phyloP scores from a whole-genome alignment of 2,329 filamentous ascomycete genomes.

The Colletotrichum lentis region DNA sequence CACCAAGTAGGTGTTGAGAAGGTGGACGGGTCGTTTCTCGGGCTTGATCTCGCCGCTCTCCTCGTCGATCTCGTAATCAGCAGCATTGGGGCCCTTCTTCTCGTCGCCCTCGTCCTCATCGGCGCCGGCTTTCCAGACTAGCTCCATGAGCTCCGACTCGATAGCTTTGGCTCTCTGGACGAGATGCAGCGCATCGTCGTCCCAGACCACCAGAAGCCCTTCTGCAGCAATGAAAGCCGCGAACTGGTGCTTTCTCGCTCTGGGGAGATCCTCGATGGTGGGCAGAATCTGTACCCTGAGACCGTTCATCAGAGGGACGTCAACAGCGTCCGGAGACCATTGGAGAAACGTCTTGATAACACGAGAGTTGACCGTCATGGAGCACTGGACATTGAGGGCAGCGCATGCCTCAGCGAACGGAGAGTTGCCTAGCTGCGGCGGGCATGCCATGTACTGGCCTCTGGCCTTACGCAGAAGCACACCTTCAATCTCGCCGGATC shows the following conservation, averaged over 20 bases:
- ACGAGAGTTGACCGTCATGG: constrained; percentile 82
- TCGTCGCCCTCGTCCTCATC: constrained; percentile 61
- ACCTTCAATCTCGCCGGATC: constrained; percentile 73
- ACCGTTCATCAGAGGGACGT: constrained; percentile 79
- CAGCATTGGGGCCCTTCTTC: constrained; percentile 57
- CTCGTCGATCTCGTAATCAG: constrained; percentile 70
- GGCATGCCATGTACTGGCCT: constrained; percentile 77
- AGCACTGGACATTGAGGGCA: constrained; percentile 78
- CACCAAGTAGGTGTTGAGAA: constrained; percentile 75
- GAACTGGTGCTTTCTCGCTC: constrained; percentile 80
- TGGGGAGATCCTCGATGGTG: constrained; percentile 73
- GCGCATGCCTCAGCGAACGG: constrained; percentile 70
- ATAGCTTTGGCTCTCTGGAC: constrained; percentile 75
- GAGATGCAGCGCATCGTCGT: constrained; percentile 78
- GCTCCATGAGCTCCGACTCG: constrained; percentile 78
- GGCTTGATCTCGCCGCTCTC: constrained; percentile 74
- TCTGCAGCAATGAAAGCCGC: constrained; percentile 80
- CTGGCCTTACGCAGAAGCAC: constrained; percentile 74
- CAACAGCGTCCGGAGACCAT: constrained; percentile 75
- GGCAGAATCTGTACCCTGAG: constrained; percentile 80
- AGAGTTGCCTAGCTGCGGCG: constrained; percentile 69
- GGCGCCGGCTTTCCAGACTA: constrained; percentile 73
- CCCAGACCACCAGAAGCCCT: constrained; percentile 79
- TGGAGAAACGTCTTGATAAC: constrained; percentile 81
- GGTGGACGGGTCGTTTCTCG: constrained; percentile 71